Conservation (phyloP, 176 grass and related monocot genomes). For the Ananas comosus region DNA sequence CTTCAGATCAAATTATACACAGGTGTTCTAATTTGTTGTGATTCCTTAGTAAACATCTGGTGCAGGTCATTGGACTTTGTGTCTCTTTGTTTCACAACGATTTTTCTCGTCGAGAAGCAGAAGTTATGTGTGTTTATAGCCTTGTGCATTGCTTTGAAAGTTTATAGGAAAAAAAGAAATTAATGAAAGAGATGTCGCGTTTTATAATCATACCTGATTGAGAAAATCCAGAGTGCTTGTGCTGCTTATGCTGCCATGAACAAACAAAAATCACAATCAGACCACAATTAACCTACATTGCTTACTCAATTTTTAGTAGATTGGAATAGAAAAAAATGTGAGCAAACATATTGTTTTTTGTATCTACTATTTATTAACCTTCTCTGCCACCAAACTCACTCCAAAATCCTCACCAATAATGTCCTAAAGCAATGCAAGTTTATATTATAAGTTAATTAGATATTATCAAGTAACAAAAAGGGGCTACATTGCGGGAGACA, state of each 20-base stretch:
- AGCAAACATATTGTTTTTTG: too few relatives aligned
- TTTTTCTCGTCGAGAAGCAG: background rate
- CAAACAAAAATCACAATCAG: background rate
- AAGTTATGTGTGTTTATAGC: background rate
- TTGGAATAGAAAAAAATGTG: background rate
- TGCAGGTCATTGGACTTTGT: background rate
- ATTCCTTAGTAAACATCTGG: background rate
- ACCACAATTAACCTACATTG: background rate
- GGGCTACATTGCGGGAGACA: too few relatives aligned
- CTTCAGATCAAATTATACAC: background rate
- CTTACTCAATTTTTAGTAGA: background rate
- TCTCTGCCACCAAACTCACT: background rate
- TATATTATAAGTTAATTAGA: too few relatives aligned
- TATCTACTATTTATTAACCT: background rate
- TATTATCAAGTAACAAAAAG: too few relatives aligned
- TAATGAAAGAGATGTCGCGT: background rate
- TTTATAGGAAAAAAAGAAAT: background rate
- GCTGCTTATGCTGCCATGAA: background rate
- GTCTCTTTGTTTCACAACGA: background rate
- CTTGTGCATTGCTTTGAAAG: too few relatives aligned
- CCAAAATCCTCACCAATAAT: background rate
- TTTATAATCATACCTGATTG: background rate
- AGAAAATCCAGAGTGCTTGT: slow-evolving; percentile 3
- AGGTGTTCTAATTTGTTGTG: background rate
- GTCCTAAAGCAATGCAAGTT: background rate